phyloP scores from a whole-genome alignment of 805 yeast species.

The Candida adriatica region DNA sequence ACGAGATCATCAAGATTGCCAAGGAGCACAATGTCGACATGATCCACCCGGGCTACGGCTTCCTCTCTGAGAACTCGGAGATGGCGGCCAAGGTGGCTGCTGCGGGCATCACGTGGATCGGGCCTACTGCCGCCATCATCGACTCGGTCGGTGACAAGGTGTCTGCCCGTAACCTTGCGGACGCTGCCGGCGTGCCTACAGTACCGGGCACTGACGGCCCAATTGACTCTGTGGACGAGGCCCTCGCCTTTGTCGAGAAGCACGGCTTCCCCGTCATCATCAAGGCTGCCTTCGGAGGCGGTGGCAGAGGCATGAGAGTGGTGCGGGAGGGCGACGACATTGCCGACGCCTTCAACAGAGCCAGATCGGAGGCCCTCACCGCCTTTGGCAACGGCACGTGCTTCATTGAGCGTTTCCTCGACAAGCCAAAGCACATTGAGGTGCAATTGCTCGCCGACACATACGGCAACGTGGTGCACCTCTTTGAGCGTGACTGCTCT shows the following conservation, averaged over 20 bases:
- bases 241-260: slow-evolving; percentile 67
- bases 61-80: slow-evolving; percentile 84
- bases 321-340: slow-evolving; percentile 94
- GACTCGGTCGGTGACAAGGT: slow-evolving; percentile 97
- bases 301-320: slow-evolving; percentile 99
- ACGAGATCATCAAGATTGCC: slow-evolving; percentile 87
- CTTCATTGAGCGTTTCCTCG: slow-evolving; percentile 91
- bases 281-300: slow-evolving; percentile 99
- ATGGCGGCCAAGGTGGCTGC: slow-evolving; percentile 89
- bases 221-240: slow-evolving; percentile 72
- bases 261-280: slow-evolving; percentile 95
- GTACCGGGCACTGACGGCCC: slow-evolving; percentile 99
- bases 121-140: slow-evolving; percentile 82
- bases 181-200: slow-evolving; percentile 74
- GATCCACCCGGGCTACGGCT: slow-evolving; percentile 93
- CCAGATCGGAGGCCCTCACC: slow-evolving; percentile 87
- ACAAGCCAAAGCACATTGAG: slow-evolving; percentile 96
- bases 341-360: slow-evolving; percentile 87
- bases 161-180: slow-evolving; percentile 84
- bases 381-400: slow-evolving; percentile 99
- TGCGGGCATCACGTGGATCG: slow-evolving; percentile 92
- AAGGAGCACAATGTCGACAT: slow-evolving; percentile 69
- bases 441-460: slow-evolving; percentile 92
- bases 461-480: slow-evolving; percentile 90
- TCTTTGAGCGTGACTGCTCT: slow-evolving; percentile 98